Conservation (phyloP, 2,329 filamentous ascomycete genomes). For the Penicillium sp. region DNA sequence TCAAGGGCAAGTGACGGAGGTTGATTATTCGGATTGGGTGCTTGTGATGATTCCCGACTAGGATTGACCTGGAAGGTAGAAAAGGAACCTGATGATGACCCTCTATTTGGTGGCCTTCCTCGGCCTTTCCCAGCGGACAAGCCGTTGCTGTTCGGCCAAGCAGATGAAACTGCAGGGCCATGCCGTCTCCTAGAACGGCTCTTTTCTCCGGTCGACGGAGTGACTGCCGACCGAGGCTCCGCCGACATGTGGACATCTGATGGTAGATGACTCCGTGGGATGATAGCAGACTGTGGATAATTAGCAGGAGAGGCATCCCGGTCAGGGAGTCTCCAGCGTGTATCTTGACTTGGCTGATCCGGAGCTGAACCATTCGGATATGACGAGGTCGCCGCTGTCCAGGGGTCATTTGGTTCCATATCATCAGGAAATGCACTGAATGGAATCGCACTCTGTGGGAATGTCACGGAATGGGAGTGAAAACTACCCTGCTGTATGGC, state of each 20-base stretch:
- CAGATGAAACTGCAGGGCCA: slow-evolving; percentile 84
- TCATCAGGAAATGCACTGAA: slow-evolving; percentile 56
- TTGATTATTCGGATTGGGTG: slow-evolving; percentile 39
- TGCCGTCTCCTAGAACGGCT: slow-evolving; percentile 57
- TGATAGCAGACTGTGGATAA: slow-evolving; percentile 76
- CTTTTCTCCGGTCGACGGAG: slow-evolving; percentile 54
- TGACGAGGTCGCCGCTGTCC: slow-evolving; percentile 40
- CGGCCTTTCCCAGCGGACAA: slow-evolving; percentile 67
- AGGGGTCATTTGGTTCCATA: slow-evolving; percentile 45
- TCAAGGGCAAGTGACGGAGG: slow-evolving; percentile 43
- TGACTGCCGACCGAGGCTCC: slow-evolving; percentile 70
- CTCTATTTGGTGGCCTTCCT: slow-evolving; percentile 74
- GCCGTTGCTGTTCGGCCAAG: slow-evolving; percentile 70
- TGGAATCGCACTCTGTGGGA: slow-evolving; percentile 52
- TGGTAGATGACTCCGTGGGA: slow-evolving; percentile 49
- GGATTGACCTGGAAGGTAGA: slow-evolving; percentile 67
- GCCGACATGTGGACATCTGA: slow-evolving; percentile 40
- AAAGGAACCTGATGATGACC: slow-evolving; percentile 62
- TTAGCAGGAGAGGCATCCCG: slow-evolving; percentile 62
- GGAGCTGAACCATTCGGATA: slow-evolving; percentile 38
- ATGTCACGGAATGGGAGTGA: slow-evolving; percentile 46
- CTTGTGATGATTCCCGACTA: slow-evolving; percentile 47
- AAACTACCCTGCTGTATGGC: slow-evolving; percentile 42
- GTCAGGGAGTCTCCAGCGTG: slow-evolving; percentile 51
- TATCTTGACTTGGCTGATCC: slow-evolving; percentile 32